Conservation (phyloP, 176 grass and related monocot species). For the Saccharum spontaneum region DNA sequence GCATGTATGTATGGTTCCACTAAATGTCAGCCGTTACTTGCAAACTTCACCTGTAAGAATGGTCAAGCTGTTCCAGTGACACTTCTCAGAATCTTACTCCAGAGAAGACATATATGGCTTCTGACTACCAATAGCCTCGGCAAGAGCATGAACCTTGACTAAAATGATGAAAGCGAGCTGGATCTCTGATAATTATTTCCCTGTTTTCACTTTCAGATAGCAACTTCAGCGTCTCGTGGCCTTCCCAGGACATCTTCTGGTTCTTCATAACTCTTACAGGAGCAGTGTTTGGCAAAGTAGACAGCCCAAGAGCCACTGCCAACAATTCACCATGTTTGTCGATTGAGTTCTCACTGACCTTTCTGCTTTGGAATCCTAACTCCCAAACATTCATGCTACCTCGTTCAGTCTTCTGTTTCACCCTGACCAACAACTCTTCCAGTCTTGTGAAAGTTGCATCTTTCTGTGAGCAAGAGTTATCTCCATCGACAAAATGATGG, state of each 20-base stretch:
- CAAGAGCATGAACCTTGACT: slow-evolving; percentile 70
- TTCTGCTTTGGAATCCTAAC: slow-evolving; percentile 57
- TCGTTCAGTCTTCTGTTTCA: slow-evolving; percentile 55
- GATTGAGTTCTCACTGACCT: slow-evolving; percentile 40
- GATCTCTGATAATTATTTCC: slow-evolving; percentile 73
- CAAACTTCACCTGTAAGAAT: slow-evolving; percentile 3
- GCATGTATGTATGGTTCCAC: neutral
- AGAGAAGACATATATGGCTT: neutral
- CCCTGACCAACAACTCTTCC: slow-evolving; percentile 45
- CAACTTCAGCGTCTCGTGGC: slow-evolving; percentile 68
- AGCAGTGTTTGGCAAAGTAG: slow-evolving; percentile 35
- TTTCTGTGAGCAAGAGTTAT: slow-evolving; percentile 26
- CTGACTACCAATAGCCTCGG: slow-evolving; percentile 68
- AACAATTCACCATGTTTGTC: slow-evolving; percentile 64
- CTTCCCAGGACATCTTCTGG: slow-evolving; percentile 66
- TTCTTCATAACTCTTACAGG: slow-evolving; percentile 78
- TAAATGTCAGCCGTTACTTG: neutral
- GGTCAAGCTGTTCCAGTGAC: neutral
- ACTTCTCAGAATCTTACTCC: neutral
- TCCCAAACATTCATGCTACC: slow-evolving; percentile 44
- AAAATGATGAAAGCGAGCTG: slow-evolving; percentile 71
- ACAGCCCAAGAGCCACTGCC: slow-evolving; percentile 55
- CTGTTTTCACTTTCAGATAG: slow-evolving; percentile 59
- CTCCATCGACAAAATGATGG: slow-evolving; percentile 46
- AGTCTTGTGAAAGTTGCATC: slow-evolving; percentile 36